Evolutionary conservation across 1,284 basidiomycete species (phyloP).

Genomic region (Gomphus bonarii): DNA sequence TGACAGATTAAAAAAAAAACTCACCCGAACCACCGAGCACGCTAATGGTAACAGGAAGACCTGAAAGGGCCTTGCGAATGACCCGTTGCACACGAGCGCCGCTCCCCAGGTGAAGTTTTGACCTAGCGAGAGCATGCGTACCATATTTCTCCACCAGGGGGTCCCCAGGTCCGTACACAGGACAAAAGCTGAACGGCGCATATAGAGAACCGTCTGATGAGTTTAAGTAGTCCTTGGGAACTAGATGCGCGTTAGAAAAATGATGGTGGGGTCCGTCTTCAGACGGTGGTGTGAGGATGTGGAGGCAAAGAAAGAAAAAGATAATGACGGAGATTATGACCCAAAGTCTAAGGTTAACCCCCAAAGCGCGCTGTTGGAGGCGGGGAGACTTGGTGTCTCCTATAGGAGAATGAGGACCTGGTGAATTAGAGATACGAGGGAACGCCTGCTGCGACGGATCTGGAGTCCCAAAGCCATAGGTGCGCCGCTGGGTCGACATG

Average conservation of each 20-base stretch:
- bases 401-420: not conserved
- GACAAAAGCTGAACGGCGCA: conserved; percentile 84
- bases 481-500: conserved; percentile 9
- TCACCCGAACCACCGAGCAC: conserved; percentile 82
- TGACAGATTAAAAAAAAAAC: conserved; percentile 20
- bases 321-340: conserved; percentile 48
- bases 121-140: conserved; percentile 64
- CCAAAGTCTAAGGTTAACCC: conserved; percentile 48
- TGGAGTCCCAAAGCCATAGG: conserved; percentile 9
- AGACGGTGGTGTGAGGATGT: conserved; percentile 19
- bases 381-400: not conserved
- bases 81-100: conserved; percentile 79
- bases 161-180: conserved; percentile 76
- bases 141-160: conserved; percentile 72
- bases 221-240: conserved; percentile 55
- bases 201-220: conserved; percentile 42
- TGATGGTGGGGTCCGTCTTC: conserved; percentile 19
- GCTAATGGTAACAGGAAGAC: conserved; percentile 83
- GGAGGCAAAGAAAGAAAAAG: conserved; percentile 47
- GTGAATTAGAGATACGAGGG: conserved; percentile 1
- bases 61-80: conserved; percentile 75
- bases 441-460: conserved; percentile 4
- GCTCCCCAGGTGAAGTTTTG: conserved; percentile 70
- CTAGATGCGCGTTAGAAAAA: conserved; percentile 41
- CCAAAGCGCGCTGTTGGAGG: conserved; percentile 8